Evolutionary conservation across 345 rosid species (phyloP).

Genomic region (Odontarrhena argentea): DNA sequence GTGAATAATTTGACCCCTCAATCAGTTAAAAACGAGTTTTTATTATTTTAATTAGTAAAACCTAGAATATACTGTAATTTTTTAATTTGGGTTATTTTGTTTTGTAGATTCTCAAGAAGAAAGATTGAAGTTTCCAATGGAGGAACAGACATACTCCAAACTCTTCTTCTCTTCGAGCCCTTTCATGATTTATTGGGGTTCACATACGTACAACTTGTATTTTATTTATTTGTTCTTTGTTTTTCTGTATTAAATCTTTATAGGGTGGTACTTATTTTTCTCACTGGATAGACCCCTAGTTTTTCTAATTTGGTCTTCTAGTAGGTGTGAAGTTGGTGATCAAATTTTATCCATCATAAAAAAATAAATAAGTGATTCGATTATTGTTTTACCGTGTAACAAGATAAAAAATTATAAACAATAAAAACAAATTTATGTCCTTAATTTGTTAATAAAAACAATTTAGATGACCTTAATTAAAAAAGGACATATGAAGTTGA

Average conservation of each 20-base stretch:
- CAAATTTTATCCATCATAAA: neutral
- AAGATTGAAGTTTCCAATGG: conserved; percentile 36
- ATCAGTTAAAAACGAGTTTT: conserved; percentile 18
- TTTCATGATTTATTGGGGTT: conserved; percentile 32
- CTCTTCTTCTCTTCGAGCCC: conserved; percentile 40
- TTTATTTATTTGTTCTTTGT: conserved; percentile 17
- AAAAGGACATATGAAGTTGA: neutral
- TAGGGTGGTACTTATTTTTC: neutral
- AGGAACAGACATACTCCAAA: conserved; percentile 44
- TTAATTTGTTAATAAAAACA: neutral
- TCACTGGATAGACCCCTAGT: neutral
- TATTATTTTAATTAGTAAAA: conserved; percentile 12
- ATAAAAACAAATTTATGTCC: neutral
- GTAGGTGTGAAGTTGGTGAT: neutral
- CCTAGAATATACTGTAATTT: conserved; percentile 14
- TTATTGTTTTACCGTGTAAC: neutral
- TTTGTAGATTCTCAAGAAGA: conserved; percentile 40
- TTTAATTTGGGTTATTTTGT: conserved; percentile 29
- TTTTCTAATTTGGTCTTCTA: too few species aligned
- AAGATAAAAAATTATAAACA: too few species aligned
- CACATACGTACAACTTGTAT: conserved; percentile 11
- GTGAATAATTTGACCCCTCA: conserved; percentile 24
- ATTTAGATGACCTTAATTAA: neutral
- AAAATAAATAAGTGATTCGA: neutral
- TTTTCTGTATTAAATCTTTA: neutral